These are phyloP conservation scores for Aspergillus ustus DNA, from an alignment of 2,329 filamentous ascomycete species.

Conservation along the genomic window DNA sequence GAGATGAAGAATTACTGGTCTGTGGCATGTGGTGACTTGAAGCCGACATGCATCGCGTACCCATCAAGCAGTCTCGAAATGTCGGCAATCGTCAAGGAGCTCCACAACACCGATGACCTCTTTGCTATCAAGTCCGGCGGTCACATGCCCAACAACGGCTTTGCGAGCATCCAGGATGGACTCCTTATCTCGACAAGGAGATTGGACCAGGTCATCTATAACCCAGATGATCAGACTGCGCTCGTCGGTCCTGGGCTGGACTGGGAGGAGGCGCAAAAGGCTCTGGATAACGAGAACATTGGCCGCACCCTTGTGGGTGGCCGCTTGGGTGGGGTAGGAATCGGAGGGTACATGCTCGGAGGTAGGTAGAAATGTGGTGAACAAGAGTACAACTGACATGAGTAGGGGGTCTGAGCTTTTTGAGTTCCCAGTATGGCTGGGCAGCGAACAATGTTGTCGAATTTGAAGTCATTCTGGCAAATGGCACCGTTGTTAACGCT, in stretches of 20 bases:
- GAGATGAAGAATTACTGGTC: constrained; percentile 55
- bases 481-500: constrained; percentile 51
- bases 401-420: constrained; percentile 50
- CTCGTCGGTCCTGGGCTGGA: constrained; percentile 43
- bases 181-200: constrained; percentile 53
- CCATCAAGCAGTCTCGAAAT: constrained; percentile 58
- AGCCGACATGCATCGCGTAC: constrained; percentile 53
- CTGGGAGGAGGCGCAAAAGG: constrained; percentile 41
- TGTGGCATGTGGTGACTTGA: constrained; percentile 46
- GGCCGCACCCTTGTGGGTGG: constrained; percentile 48
- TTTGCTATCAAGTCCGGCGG: constrained; percentile 61
- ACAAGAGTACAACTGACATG: constrained; percentile 15
- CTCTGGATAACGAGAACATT: constrained; percentile 30
- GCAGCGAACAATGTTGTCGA: constrained; percentile 54
- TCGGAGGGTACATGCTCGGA: constrained; percentile 54
- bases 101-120: constrained; percentile 53
- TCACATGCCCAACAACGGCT: constrained; percentile 53
- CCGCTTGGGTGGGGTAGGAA: constrained; percentile 54
- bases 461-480: constrained; percentile 54
- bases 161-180: constrained; percentile 51
- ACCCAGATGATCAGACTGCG: constrained; percentile 44
- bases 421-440: constrained; percentile 57
- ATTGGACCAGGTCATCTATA: constrained; percentile 42
- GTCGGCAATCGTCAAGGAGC: constrained; percentile 55
- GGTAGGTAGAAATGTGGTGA: constrained; percentile 28